Evolutionary conservation across 805 yeast genomes (phyloP), one percentile per base, ranked within the genome.

Genomic region (Gaillardinia entomophila): DNA sequence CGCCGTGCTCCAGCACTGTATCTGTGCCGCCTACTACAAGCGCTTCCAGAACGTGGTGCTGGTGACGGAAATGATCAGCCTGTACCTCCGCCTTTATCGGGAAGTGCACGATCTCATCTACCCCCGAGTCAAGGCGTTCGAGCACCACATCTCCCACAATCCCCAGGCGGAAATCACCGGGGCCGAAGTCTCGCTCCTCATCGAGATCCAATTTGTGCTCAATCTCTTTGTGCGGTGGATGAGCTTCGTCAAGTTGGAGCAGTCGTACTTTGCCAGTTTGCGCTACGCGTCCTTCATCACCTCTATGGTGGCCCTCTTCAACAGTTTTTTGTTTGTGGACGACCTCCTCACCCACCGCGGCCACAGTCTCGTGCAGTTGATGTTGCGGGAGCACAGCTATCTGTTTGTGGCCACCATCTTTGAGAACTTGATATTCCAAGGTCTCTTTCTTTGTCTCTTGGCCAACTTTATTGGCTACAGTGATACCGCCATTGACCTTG

Each of bases 211-310:
- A 28, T 17, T 37, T 3, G 33, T 37, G 7, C 33, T 46, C 8
- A 24, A 33, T 6, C 31, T 45, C 12, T 43, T 47, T 33, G 35
- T 49, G 6, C 40, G 52, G 28, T 55, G 60, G 60, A 38, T 57
- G 15, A 43, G 51, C 12, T 48, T 58, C 29, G 38, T 55, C 10
- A 43, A 49, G 24, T 34, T 55, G 11, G 64, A 57, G 34, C 30
- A 42, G 3, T 43, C 40, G 12, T 51, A 58, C 39, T 58, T 54
- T 32, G 59, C 64, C 1, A 42, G 55, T 11, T 42, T 58, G 26
- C 31, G 60, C 19, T 55, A 44, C 32, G 34, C 51, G 3, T 42
- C 54, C 14, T 56, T 50, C 37, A 17, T 51, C n/a, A 51, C 62
- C 11, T 24, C 54, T 2, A 47, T 58, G 42, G 12, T 48, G 14